Evolutionary conservation across 345 rosid species (phyloP), one percentile per base, ranked within the genome.

Genomic region (Hypericum androsaemum): DNA sequence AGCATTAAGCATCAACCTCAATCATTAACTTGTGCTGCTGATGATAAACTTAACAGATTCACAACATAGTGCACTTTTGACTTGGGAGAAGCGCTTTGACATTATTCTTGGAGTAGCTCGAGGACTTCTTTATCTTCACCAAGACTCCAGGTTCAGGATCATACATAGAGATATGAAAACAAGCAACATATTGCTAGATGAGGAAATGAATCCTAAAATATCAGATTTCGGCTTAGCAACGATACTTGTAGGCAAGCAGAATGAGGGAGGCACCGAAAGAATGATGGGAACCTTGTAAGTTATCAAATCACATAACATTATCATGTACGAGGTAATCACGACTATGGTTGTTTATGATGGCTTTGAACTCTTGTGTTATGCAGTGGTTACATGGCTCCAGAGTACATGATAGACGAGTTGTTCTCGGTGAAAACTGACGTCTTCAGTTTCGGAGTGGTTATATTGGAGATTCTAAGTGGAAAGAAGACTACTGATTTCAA

Each of bases 361-460:
- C 7, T 7, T n/a, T 22, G 5, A 45, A 8, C 48, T 12, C 5
- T 45, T 3, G 5, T 2, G 16, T 45, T 15, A 1, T 45, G 15
- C 48, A 45, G 48, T 6, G 48, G 48, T 12, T 45, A 45, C 15
- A 45, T 45, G 48, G 12, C 48, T n/a, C 48, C 48, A 8, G 48
- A 45, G 16, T 45, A 45, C 16, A 28, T 10, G 7, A 2, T 45
- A 15, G 12, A 45, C 6, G 48, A 28, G 15, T 7, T 12, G 15
- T 45, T 45, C 48, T 45, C 48, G 13, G 48, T 12, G 48, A 45
- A 45, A 45, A 12, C 48, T 12, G 48, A 45, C n/a, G 48, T 45
- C 8, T 45, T 45, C 48, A 45, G 48, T 28, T 45, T 12, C 17
- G 48, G 48, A 28, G 48, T 45, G 48, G 12, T 45, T 15, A 15